Percentiles rank a stretch among this genome's conserved stretches.
Evolutionary conservation across 106 monocot species (phyloP).

Genomic region (Cymbidium sinense): DNA sequence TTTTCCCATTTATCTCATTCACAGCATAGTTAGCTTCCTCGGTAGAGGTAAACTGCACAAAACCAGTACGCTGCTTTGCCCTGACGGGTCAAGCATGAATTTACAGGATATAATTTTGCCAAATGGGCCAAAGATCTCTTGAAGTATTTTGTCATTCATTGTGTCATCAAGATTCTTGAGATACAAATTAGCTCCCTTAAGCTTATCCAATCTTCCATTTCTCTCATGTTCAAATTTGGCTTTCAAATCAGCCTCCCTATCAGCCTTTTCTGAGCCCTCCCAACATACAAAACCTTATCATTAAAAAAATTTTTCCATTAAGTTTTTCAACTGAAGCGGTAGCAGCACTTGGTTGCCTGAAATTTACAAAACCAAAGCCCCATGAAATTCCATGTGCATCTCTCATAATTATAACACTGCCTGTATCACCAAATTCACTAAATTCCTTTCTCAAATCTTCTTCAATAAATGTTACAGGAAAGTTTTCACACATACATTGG

Average conservation of each 20-base stretch:
- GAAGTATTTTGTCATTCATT: constrained; percentile 39
- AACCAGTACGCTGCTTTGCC: constrained; percentile 55
- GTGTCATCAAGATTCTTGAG: constrained; percentile 60
- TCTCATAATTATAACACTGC: constrained; percentile 55
- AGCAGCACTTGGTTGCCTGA: constrained; percentile 32
- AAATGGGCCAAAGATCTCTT: constrained; percentile 36
- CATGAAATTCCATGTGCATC: constrained; percentile 50
- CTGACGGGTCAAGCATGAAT: constrained; percentile 55
- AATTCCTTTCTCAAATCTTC: constrained; percentile 43
- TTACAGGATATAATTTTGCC: constrained; percentile 54
- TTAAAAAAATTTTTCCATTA: too few relatives aligned
- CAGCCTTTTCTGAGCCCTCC: constrained; percentile 58
- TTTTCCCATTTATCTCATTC: constrained; percentile 45
- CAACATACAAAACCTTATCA: too few relatives aligned
- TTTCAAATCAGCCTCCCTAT: constrained; percentile 51
- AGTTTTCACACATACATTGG: constrained; percentile 65
- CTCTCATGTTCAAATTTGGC: constrained; percentile 50
- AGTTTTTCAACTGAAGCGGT: constrained; percentile 64
- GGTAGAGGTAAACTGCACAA: constrained; percentile 51
- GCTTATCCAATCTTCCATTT: too few relatives aligned
- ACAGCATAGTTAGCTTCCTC: constrained; percentile 58
- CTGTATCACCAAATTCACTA: constrained; percentile 37
- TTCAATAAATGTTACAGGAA: constrained; percentile 34
- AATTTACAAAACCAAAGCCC: constrained; percentile 60
- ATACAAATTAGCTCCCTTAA: constrained; percentile 40